Evolutionary conservation across 2,329 filamentous ascomycete species (phyloP).

Genomic region (Septoria linicola): DNA sequence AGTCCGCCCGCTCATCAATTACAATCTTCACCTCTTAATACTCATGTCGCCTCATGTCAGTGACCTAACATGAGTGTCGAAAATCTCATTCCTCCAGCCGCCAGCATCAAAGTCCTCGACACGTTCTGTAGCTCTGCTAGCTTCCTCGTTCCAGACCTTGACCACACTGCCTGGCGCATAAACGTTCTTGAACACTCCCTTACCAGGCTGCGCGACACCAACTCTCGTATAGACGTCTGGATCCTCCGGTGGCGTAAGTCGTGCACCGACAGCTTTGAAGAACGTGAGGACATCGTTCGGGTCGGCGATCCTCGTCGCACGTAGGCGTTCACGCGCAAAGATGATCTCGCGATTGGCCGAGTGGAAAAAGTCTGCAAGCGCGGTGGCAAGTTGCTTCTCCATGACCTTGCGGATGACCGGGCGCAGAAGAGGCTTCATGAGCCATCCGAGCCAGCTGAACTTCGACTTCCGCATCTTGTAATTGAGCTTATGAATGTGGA

Average conservation of each 20-base stretch:
- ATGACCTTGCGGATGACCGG: slow-evolving; percentile 77
- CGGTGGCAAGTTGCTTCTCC: slow-evolving; percentile 72
- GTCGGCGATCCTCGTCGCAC: slow-evolving; percentile 79
- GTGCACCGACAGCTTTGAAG: slow-evolving; percentile 74
- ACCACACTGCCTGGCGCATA: slow-evolving; percentile 89
- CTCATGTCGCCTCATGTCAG: slow-evolving; percentile 25
- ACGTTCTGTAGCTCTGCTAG: slow-evolving; percentile 64
- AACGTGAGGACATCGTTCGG: slow-evolving; percentile 80
- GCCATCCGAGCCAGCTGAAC: slow-evolving; percentile 74
- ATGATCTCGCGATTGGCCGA: slow-evolving; percentile 80
- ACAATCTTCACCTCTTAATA: not conserved
- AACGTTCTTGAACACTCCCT: slow-evolving; percentile 72
- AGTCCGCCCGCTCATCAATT: not conserved
- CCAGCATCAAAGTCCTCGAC: slow-evolving; percentile 70
- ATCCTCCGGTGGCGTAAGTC: slow-evolving; percentile 69
- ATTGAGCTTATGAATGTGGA: slow-evolving; percentile 81
- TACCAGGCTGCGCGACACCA: slow-evolving; percentile 62
- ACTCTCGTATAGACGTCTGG: slow-evolving; percentile 73
- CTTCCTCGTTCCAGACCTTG: slow-evolving; percentile 86
- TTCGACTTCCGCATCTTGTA: slow-evolving; percentile 74
- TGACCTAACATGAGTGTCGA: slow-evolving; percentile 48
- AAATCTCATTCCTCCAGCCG: slow-evolving; percentile 86
- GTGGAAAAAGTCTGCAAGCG: slow-evolving; percentile 68
- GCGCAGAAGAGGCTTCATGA: slow-evolving; percentile 79
- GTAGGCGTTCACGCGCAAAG: slow-evolving; percentile 80